Percentiles rank a stretch among this genome's conserved stretches.
phyloP scores from a whole-genome alignment of 176 grass and related monocot species.

The Lolium perenne region DNA sequence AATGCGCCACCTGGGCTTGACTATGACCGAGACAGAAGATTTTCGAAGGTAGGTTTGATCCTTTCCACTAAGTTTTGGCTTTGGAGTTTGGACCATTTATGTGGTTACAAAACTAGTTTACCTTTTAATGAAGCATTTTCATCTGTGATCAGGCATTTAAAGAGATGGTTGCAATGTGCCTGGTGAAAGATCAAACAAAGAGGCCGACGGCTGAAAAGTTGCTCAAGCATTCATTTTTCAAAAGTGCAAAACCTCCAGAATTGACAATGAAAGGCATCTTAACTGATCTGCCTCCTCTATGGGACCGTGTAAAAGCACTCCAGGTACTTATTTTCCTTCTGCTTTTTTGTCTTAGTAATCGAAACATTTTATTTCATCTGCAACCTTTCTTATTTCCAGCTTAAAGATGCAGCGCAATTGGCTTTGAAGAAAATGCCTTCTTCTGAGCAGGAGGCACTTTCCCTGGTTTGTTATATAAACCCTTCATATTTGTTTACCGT shows the following conservation, averaged over 20 bases:
- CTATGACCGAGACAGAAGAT: constrained; percentile 96
- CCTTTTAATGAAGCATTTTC: constrained; percentile 71
- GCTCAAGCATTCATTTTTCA: constrained; percentile 97
- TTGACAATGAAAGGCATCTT: constrained; percentile 80
- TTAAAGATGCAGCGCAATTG: constrained; percentile 97
- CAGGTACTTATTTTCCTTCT: constrained; percentile 62
- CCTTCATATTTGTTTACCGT: constrained; percentile 37
- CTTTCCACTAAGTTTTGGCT: constrained; percentile 53
- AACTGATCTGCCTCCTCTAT: constrained; percentile 84
- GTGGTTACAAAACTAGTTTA: constrained; percentile 32
- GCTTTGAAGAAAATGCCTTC: constrained; percentile 99
- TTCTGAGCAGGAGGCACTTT: constrained; percentile 95
- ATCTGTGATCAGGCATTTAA: constrained; percentile 96
- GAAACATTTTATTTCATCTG: constrained; percentile 25
- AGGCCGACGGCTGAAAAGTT: constrained; percentile 96
- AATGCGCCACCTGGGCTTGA: constrained; percentile 99
- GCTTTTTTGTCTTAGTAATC: constrained; percentile 27
- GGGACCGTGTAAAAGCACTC: constrained; percentile 96
- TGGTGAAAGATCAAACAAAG: constrained; percentile 99
- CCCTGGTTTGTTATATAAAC: constrained; percentile 67
- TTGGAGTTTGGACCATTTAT: constrained; percentile 29
- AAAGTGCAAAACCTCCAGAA: constrained; percentile 88
- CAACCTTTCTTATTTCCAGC: constrained; percentile 59
- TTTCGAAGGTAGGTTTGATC: constrained; percentile 91
- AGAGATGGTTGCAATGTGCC: constrained; percentile 99